Evolutionary conservation across 2,329 filamentous ascomycete genomes (phyloP), one percentile per base, ranked within the genome.

Genomic region (Pyrenochaeta sp.): DNA sequence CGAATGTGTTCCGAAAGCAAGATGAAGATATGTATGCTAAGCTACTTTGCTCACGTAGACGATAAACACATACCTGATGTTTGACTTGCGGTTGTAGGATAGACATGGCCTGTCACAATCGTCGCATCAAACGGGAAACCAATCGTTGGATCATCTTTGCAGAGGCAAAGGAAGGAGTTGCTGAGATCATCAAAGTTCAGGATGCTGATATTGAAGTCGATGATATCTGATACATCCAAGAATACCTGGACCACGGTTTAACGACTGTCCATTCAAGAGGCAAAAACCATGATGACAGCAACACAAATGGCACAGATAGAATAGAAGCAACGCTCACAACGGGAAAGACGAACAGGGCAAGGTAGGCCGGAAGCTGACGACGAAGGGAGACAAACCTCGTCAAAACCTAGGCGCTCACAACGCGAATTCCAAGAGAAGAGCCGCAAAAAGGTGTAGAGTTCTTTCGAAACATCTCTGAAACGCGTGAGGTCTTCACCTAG

Each of bases 391-490:
- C 63, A 42, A 52, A 96, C 88, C 80, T 98, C 95, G 72, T 98
- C 95, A 60, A 98, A 91, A 0, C 95, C 94, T 23, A 98, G 79
- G 18, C 90, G 85, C 77, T 98, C 93, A 1, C 89, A 88, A 56
- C 86, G 90, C 30, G 81, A 81, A 58, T 87, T 91, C 92, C 92
- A 97, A 0, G 90, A 88, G 68, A 89, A 89, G 14, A 82, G 79
- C 52, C 85, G 85, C 46, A 97, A 79, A 62, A 93, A 90, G 29
- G 82, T 78, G 76, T 91, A 96, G 3, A 97, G 81, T 39, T 82
- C 81, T 77, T 97, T 97, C 53, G 92, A 96, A 20, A 85, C 89
- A 81, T 97, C 87, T 12, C 94, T 88, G 69, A 98, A 98, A 4
- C 85, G 87, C n/a, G 73, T 76, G 27, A 78, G 69, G 54, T 78